Evolutionary conservation across 352 stramenopile genomes (phyloP).

Genomic region (Pythium vanterpoolii): DNA sequence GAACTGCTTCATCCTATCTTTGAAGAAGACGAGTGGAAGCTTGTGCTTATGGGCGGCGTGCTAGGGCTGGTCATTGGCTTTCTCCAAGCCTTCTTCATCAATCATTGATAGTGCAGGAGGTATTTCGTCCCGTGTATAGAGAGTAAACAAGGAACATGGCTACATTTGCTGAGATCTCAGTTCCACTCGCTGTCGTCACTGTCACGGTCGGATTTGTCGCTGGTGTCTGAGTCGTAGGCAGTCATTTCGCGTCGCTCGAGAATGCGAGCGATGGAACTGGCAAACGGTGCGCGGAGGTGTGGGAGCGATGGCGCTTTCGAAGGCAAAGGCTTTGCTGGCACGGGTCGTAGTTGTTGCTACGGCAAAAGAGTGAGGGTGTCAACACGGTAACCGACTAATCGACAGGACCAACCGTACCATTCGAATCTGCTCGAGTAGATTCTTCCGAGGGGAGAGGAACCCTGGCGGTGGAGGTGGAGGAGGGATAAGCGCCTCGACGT

Average conservation of each 20-base stretch:
- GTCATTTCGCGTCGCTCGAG: slow-evolving; percentile 54
- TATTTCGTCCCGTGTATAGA: neutral
- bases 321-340: slow-evolving; percentile 23
- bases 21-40: slow-evolving; percentile 97
- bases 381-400: neutral
- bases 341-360: slow-evolving; percentile 43
- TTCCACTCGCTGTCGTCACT: slow-evolving; percentile 13
- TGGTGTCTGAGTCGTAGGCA: slow-evolving; percentile 57
- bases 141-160: neutral
- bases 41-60: slow-evolving; percentile 95
- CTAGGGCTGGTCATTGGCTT: slow-evolving; percentile 91
- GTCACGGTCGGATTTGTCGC: slow-evolving; percentile 13
- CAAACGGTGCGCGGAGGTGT: slow-evolving; percentile 31
- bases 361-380: neutral
- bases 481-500: neutral
- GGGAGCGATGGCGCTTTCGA: slow-evolving; percentile 5
- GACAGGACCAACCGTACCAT: slow-evolving; percentile 15
- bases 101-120: no score
- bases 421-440: slow-evolving; percentile 51
- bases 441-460: slow-evolving; percentile 23
- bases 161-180: slow-evolving; percentile 3
- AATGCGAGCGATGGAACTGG: slow-evolving; percentile 56
- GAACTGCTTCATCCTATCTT: slow-evolving; percentile 96
- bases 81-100: slow-evolving; percentile 87
- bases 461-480: neutral